A percentile compares a stretch with the other conserved stretches of the same genome.
Conservation (phyloP, 2,329 filamentous ascomycete species). For the Cladobotryum mycophilum region DNA sequence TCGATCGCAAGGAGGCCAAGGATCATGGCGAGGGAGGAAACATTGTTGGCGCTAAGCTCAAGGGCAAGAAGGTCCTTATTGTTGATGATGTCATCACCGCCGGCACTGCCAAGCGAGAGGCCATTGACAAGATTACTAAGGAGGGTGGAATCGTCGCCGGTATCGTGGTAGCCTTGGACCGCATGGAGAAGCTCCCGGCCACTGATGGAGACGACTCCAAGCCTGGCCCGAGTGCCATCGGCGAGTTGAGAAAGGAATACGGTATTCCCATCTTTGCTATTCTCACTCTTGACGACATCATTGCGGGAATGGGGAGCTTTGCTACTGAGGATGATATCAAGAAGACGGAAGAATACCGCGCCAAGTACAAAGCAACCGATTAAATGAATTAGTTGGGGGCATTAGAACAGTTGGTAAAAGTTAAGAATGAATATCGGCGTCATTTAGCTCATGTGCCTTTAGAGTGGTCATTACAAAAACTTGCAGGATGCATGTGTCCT, state of each 20-base stretch:
- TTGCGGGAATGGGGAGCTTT: conserved; percentile 58
- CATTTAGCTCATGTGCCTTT: no score
- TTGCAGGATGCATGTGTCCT: no score
- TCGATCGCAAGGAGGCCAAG: conserved; percentile 95
- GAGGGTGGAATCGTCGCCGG: conserved; percentile 82
- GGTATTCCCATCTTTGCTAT: conserved; percentile 79
- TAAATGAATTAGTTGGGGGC: conserved; percentile 20
- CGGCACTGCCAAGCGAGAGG: conserved; percentile 88
- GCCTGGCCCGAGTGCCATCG: conserved; percentile 73
- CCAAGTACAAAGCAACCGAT: conserved; percentile 56
- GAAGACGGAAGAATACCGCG: conserved; percentile 67
- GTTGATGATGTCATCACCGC: conserved; percentile 97
- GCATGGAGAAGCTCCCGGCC: conserved; percentile 72
- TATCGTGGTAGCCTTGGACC: conserved; percentile 82
- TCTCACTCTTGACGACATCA: conserved; percentile 77
- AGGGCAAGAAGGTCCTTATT: conserved; percentile 80
- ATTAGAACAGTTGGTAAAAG: not conserved
- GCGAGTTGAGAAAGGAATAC: conserved; percentile 76
- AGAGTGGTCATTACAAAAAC: no score
- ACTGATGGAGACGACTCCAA: conserved; percentile 60
- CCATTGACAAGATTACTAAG: conserved; percentile 78
- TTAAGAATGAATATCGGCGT: not conserved
- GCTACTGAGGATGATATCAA: conserved; percentile 57
- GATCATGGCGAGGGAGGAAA: conserved; percentile 90
- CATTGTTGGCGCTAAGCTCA: conserved; percentile 81